A percentile compares a stretch with the other conserved stretches of the same genome.
phyloP scores from a whole-genome alignment of 495 filamentous ascomycete species.

The Acidomyces sp. region DNA sequence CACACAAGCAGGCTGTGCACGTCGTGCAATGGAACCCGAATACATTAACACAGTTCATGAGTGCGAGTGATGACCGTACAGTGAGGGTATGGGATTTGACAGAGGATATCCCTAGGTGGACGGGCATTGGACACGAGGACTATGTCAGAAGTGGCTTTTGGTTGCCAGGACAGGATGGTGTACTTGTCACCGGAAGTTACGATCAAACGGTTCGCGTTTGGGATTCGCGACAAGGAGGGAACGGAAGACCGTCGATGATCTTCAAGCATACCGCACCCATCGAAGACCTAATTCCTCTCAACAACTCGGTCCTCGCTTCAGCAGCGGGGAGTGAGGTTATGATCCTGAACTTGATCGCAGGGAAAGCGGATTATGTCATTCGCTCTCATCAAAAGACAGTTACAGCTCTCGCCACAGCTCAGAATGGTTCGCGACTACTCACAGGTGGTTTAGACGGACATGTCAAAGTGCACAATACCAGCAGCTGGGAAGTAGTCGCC shows the following conservation, averaged over 20 bases:
- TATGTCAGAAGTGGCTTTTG: constrained; percentile 81
- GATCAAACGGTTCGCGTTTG: constrained; percentile 87
- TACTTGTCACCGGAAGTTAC: constrained; percentile 81
- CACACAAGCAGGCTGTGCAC: constrained; percentile 93
- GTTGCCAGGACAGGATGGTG: constrained; percentile 62
- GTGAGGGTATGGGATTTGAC: constrained; percentile 91
- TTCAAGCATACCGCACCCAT: constrained; percentile 86
- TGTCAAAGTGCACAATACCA: constrained; percentile 89
- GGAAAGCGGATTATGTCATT: constrained; percentile 69
- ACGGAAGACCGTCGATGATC: constrained; percentile 56
- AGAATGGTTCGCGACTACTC: constrained; percentile 64
- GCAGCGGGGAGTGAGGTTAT: constrained; percentile 77
- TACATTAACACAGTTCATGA: constrained; percentile 73
- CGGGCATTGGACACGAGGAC: constrained; percentile 79
- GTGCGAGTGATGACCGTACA: constrained; percentile 75
- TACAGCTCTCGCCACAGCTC: constrained; percentile 66
- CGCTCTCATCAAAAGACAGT: constrained; percentile 97
- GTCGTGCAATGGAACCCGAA: constrained; percentile 74
- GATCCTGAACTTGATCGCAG: constrained; percentile 89
- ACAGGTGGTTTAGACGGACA: constrained; percentile 86
- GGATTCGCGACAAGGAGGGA: constrained; percentile 56
- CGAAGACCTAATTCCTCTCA: constrained; percentile 73
- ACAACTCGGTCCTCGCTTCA: constrained; percentile 73
- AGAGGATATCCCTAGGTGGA: constrained; percentile 54
- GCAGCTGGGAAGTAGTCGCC: constrained; percentile 80